These are phyloP conservation scores for Yamadazyma tumulicola DNA, from an alignment of 805 yeast species.

Conservation along the genomic window DNA sequence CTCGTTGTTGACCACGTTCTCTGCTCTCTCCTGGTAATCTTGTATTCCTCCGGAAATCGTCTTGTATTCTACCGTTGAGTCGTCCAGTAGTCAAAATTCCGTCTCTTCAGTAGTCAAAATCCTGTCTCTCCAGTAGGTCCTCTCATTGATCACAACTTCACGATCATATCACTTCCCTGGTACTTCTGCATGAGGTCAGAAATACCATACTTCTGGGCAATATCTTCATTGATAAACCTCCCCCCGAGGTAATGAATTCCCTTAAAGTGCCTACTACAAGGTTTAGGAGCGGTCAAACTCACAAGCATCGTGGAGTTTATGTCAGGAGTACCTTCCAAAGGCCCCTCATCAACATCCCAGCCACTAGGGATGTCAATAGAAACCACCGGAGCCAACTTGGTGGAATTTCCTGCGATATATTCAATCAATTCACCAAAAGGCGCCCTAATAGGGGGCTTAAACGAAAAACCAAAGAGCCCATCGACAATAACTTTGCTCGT, in stretches of 20 bases:
- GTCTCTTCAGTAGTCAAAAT: too few relatives aligned
- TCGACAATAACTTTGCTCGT: slow-evolving; percentile 49
- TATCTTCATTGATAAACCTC: slow-evolving; percentile 62
- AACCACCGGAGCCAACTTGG: slow-evolving; percentile 57
- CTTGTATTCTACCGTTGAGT: too few relatives aligned
- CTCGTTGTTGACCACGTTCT: too few relatives aligned
- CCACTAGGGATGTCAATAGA: slow-evolving; percentile 94
- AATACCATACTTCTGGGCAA: slow-evolving; percentile 74
- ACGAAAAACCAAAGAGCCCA: slow-evolving; percentile 90
- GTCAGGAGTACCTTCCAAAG: slow-evolving; percentile 62
- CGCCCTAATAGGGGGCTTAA: slow-evolving; percentile 79
- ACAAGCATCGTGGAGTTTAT: slow-evolving; percentile 68
- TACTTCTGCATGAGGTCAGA: slow-evolving; percentile 37
- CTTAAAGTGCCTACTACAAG: slow-evolving; percentile 58
- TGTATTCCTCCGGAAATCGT: too few relatives aligned
- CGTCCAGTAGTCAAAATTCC: too few relatives aligned
- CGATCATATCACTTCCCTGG: slow-evolving; percentile 34
- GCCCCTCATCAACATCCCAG: slow-evolving; percentile 95
- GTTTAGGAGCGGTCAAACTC: slow-evolving; percentile 92
- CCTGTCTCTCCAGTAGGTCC: too few relatives aligned
- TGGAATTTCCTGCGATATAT: slow-evolving; percentile 26
- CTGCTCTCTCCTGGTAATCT: too few relatives aligned
- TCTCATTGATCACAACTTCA: slow-evolving; percentile 20
- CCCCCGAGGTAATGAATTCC: slow-evolving; percentile 82
- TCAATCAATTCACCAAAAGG: slow-evolving; percentile 57